Percentiles rank a stretch among this genome's conserved stretches.
Conservation (phyloP, 2,329 filamentous ascomycete genomes). For the Beauveria scarabaeidicola region DNA sequence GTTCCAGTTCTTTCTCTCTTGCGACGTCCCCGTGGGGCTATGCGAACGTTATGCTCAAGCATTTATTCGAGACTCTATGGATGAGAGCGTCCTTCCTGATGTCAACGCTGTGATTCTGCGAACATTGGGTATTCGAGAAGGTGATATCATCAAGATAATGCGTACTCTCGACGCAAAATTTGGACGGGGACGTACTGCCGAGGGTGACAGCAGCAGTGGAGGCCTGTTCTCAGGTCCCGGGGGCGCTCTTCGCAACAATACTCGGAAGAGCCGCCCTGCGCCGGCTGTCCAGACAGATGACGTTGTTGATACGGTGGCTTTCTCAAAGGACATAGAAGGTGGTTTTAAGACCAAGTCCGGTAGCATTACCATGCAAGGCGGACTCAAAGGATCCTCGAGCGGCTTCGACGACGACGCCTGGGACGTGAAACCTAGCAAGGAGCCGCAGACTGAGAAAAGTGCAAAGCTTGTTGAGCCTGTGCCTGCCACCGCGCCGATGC, state of each 20-base stretch:
- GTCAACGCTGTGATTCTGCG: constrained; percentile 76
- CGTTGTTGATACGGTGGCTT: constrained; percentile 77
- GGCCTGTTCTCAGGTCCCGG: constrained; percentile 89
- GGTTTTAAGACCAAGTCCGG: constrained; percentile 17
- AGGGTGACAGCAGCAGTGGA: constrained; percentile 49
- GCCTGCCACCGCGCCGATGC: constrained; percentile 28
- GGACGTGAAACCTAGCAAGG: constrained; percentile 80
- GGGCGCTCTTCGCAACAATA: constrained; percentile 89
- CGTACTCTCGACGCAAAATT: constrained; percentile 77
- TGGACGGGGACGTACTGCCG: constrained; percentile 46
- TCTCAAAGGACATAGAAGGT: constrained; percentile 50
- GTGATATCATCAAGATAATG: constrained; percentile 94
- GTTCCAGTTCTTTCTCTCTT: constrained; percentile 96
- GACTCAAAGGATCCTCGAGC: constrained; percentile 24
- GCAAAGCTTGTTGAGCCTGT: constrained; percentile 16
- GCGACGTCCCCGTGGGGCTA: constrained; percentile 83
- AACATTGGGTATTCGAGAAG: constrained; percentile 87
- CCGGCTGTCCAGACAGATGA: constrained; percentile 81
- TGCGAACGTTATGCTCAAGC: constrained; percentile 91
- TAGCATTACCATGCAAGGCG: constrained; percentile 15
- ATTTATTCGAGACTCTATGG: constrained; percentile 89
- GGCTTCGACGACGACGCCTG: constrained; percentile 97
- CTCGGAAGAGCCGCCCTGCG: constrained; percentile 79
- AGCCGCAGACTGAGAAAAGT: constrained; percentile 24
- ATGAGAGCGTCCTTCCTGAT: constrained; percentile 83